Evolutionary conservation across 805 yeast species (phyloP).

Genomic region (Kuraishia piskuri): DNA sequence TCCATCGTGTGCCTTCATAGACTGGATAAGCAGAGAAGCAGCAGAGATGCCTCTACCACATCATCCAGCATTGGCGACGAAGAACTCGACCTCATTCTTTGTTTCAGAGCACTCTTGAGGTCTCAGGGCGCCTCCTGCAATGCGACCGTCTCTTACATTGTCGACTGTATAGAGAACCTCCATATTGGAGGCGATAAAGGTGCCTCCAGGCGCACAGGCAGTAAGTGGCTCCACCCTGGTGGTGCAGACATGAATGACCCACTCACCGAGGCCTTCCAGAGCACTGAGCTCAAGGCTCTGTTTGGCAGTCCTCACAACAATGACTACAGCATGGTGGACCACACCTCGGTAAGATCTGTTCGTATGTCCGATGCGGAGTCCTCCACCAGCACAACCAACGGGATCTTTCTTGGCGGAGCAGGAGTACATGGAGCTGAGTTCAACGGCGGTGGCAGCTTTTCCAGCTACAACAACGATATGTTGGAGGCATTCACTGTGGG

Average conservation of each 20-base stretch:
- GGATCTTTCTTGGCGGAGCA: neutral
- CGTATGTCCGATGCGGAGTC: neutral
- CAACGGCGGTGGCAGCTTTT: neutral
- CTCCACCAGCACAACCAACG: neutral
- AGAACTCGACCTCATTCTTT: neutral
- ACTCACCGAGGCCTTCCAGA: neutral
- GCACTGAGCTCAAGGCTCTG: neutral
- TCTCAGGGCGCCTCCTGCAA: neutral
- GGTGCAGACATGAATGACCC: neutral
- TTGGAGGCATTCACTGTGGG: neutral
- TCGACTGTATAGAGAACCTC: neutral
- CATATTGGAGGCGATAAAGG: neutral
- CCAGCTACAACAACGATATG: neutral
- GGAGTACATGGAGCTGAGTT: neutral
- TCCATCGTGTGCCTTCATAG: neutral
- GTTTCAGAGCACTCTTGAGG: neutral
- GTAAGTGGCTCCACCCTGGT: neutral
- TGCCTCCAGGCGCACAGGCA: neutral
- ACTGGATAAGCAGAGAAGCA: neutral
- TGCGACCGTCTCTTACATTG: neutral
- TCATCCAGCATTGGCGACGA: neutral
- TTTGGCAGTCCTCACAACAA: neutral
- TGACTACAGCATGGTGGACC: neutral
- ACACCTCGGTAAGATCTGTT: neutral
- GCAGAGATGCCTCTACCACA: neutral